Evolutionary conservation across 805 yeast genomes (phyloP).

Genomic region (Candida awuae): DNA sequence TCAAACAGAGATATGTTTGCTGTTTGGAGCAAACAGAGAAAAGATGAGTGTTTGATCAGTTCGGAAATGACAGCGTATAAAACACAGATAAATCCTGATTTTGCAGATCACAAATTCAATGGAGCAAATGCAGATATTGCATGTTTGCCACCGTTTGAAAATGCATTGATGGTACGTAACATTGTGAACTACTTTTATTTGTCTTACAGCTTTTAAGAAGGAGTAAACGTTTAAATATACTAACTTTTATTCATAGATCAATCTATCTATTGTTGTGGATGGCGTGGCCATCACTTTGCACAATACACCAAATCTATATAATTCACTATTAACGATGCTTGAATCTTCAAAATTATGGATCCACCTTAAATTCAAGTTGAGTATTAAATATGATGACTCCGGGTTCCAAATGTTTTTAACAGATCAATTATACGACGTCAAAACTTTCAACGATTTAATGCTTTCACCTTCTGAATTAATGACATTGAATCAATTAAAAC

Average conservation of each 20-base stretch:
- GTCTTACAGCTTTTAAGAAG: too few species aligned
- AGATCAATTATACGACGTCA: conserved; percentile 8
- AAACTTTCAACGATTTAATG: conserved; percentile 9
- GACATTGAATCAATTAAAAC: conserved; percentile 7
- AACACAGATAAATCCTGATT: background rate
- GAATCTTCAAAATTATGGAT: conserved; percentile 2
- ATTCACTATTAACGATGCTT: background rate
- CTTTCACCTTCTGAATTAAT: conserved; percentile 8
- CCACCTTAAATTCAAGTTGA: background rate
- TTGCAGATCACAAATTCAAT: background rate
- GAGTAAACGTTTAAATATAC: too few species aligned
- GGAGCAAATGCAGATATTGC: background rate
- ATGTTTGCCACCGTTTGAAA: background rate
- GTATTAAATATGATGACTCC: background rate
- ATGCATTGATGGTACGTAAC: too few species aligned
- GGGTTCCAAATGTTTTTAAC: background rate
- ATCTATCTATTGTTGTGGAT: background rate
- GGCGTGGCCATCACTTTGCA: background rate
- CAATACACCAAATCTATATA: conserved; percentile 2
- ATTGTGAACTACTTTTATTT: too few species aligned
- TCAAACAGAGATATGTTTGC: background rate
- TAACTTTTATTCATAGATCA: too few species aligned
- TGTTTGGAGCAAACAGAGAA: background rate
- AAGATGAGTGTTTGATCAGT: background rate
- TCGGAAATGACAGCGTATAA: background rate